Evolutionary conservation across 2,329 filamentous ascomycete genomes (phyloP).

Genomic region (Cercospora sp.): DNA sequence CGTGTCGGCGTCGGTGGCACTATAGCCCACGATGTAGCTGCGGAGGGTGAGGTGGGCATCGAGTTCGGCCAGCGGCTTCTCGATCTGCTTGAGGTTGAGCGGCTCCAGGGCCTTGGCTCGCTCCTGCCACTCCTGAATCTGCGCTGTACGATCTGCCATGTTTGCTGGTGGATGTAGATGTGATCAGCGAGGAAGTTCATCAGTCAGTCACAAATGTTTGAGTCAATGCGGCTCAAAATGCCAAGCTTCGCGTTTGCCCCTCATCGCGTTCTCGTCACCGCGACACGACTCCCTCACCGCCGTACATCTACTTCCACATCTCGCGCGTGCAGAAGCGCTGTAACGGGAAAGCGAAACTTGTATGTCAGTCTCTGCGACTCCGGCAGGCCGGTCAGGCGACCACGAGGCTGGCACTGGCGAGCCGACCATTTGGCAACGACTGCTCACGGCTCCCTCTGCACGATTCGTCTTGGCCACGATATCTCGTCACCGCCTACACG

Average conservation of each 20-base stretch:
- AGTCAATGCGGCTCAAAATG: not conserved
- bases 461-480: not conserved
- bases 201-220: not conserved
- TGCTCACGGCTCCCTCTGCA: not conserved
- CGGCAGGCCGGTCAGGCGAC: not conserved
- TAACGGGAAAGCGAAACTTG: not conserved
- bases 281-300: not conserved
- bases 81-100: slow-evolving; percentile 79
- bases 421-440: not conserved
- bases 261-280: not conserved
- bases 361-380: not conserved
- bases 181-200: not conserved
- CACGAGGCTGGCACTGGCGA: not conserved
- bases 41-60: slow-evolving; percentile 86
- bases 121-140: slow-evolving; percentile 56
- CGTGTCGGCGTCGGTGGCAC: slow-evolving; percentile 72
- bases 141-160: slow-evolving; percentile 21
- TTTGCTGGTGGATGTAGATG: not conserved
- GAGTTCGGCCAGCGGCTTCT: slow-evolving; percentile 69
- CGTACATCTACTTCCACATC: not conserved
- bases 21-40: slow-evolving; percentile 81
- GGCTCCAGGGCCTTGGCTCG: slow-evolving; percentile 55
- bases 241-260: slow-evolving; percentile 2
- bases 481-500: not conserved
- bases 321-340: not conserved